Percentiles rank a stretch among this genome's conserved stretches.
phyloP scores from a whole-genome alignment of 495 filamentous ascomycete genomes.

The Trichocladium uniseriatum region DNA sequence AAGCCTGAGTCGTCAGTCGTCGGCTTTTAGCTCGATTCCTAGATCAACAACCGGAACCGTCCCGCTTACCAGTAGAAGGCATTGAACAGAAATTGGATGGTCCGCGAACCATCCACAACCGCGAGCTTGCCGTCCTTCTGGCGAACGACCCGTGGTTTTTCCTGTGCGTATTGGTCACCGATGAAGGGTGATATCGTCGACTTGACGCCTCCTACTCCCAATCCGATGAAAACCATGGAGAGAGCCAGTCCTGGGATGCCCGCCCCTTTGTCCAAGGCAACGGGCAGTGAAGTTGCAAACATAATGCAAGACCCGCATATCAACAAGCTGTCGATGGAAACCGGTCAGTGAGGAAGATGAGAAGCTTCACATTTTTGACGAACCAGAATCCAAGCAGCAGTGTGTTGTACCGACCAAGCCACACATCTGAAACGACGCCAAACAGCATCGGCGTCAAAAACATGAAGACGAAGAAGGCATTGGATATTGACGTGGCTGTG shows the following conservation, averaged over 20 bases:
- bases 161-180: slow-evolving; percentile 40
- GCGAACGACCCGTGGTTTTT: slow-evolving; percentile 22
- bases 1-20: slow-evolving; percentile 18
- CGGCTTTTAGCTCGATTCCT: not conserved
- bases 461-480: slow-evolving; percentile 44
- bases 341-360: not conserved
- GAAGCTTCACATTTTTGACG: slow-evolving; percentile 6
- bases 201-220: slow-evolving; percentile 47
- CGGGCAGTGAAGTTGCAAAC: slow-evolving; percentile 41
- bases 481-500: slow-evolving; percentile 40
- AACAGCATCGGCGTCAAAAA: slow-evolving; percentile 22
- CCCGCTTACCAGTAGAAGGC: slow-evolving; percentile 41
- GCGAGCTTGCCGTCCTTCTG: slow-evolving; percentile 33
- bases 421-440: slow-evolving; percentile 26
- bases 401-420: slow-evolving; percentile 25
- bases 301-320: slow-evolving; percentile 38
- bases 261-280: slow-evolving; percentile 38
- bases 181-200: slow-evolving; percentile 41
- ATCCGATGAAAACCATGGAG: slow-evolving; percentile 37
- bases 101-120: slow-evolving; percentile 35
- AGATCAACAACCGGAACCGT: not conserved
- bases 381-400: slow-evolving; percentile 18
- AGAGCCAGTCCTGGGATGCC: slow-evolving; percentile 31
- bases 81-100: slow-evolving; percentile 42
- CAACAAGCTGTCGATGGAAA: slow-evolving; percentile 30